Evolutionary conservation across 768 basidiomycete genomes (phyloP).

Genomic region (Sutorius australiensis): DNA sequence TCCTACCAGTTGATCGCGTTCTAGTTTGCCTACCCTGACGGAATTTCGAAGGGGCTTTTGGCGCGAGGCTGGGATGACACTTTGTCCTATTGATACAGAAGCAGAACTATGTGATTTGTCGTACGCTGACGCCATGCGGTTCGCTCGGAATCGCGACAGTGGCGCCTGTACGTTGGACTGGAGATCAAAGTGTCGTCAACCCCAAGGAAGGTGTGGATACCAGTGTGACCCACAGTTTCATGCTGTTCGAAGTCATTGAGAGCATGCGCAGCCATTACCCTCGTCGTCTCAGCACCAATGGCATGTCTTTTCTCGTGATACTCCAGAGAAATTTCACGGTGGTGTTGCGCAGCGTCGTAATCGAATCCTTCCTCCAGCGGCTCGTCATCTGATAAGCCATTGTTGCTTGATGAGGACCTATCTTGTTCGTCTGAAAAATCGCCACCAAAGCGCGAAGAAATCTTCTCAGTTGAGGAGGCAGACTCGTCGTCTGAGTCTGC

Average conservation of each 20-base stretch:
- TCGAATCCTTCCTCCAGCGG: slow-evolving; percentile 50
- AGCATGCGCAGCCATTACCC: slow-evolving; percentile 46
- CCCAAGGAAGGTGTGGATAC: slow-evolving; percentile 2
- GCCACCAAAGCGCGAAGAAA: slow-evolving; percentile 34
- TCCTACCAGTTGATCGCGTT: slow-evolving; percentile 48
- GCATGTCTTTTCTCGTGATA: slow-evolving; percentile 60
- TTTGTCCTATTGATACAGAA: slow-evolving; percentile 40
- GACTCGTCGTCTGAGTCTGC: slow-evolving; percentile 74
- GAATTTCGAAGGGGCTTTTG: slow-evolving; percentile 49
- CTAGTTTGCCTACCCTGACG: slow-evolving; percentile 55
- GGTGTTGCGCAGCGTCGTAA: slow-evolving; percentile 59
- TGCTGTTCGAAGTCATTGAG: slow-evolving; percentile 44
- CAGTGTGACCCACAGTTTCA: slow-evolving; percentile 36
- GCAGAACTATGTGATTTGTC: slow-evolving; percentile 35
- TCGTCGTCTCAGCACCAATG: slow-evolving; percentile 52
- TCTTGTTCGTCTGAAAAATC: slow-evolving; percentile 20
- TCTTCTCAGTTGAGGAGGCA: slow-evolving; percentile 29
- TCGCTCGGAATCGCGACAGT: slow-evolving; percentile 65
- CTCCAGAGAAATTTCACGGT: slow-evolving; percentile 70
- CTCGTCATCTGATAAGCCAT: slow-evolving; percentile 35
- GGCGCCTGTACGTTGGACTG: slow-evolving; percentile 45
- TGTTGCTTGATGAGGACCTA: slow-evolving; percentile 20
- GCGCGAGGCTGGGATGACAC: slow-evolving; percentile 41
- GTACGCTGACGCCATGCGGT: slow-evolving; percentile 48
- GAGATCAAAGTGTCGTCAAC: not conserved